Evolutionary conservation across 2,329 filamentous ascomycete genomes (phyloP).

Genomic region (Daldinia sp.): DNA sequence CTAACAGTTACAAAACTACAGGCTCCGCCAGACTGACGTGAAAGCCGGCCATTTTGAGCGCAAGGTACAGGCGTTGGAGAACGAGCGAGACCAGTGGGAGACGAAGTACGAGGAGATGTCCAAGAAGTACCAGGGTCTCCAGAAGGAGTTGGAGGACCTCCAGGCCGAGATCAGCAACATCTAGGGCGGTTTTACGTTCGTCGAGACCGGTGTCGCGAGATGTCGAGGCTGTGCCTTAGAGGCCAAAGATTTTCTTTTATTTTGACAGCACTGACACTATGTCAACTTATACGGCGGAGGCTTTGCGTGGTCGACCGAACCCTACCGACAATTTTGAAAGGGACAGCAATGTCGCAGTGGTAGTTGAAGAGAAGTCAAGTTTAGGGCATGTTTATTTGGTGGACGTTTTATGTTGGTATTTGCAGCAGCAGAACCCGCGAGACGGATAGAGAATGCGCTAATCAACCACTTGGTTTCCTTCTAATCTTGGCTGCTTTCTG

Average conservation of each 20-base stretch:
- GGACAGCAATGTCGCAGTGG: constrained; percentile 21
- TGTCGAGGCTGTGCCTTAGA: constrained; percentile 24
- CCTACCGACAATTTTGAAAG: constrained; percentile 32
- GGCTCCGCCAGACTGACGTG: constrained; percentile 98
- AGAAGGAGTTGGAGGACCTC: constrained; percentile 74
- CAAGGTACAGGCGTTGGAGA: constrained; percentile 96
- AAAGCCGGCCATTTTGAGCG: constrained; percentile 99
- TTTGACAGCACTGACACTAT: constrained; percentile 26
- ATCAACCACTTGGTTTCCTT: constrained; percentile 42
- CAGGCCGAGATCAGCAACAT: constrained; percentile 93
- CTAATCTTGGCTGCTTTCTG: constrained; percentile 72
- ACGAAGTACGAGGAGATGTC: constrained; percentile 97
- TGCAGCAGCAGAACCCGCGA: constrained; percentile 29
- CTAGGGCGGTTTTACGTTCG: constrained; percentile 57
- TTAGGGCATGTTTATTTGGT: constrained; percentile 34
- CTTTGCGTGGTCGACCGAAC: constrained; percentile 35
- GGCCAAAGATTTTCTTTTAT: constrained; percentile 35
- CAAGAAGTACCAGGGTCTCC: constrained; percentile 93
- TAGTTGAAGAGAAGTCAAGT: constrained; percentile 26
- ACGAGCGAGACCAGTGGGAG: constrained; percentile 93
- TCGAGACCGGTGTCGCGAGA: constrained; percentile 29
- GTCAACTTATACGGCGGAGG: constrained; percentile 36
- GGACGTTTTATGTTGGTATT: constrained; percentile 34
- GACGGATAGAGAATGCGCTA: constrained; percentile 37
- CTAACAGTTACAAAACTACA: constrained; percentile 51